Base-by-base conservation (phyloP, 2,329 filamentous ascomycete species). In the Scedosporium dehoogii region DNA sequence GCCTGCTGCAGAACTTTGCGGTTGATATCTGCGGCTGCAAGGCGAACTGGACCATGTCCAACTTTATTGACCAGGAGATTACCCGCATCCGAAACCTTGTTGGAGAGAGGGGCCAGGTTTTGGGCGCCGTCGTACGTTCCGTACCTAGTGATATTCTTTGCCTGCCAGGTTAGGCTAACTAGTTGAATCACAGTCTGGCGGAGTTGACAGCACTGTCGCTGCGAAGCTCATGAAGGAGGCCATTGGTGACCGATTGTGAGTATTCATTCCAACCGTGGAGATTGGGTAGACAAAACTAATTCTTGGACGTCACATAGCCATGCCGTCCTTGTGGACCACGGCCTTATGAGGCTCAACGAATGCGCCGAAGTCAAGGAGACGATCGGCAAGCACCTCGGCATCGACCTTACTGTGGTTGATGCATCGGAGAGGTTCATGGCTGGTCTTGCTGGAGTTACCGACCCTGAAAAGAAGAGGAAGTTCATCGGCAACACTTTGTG, bases 371-470 rank as follows among this genome's bases (percentile, higher is more conserved):
- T 97, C 60, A 87, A 96, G 74, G 79, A 91, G 74, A 92, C 86
- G 0, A 83, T 97, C 2, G 81, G 82, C 1, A 74, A 92, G 70
- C 87, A 94, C 67, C 83, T 97, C 0, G 90, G 90, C 1, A 96
- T 97, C 74, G 94, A 96, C 74, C 80, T 97, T 2, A 96, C 90
- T 0, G 88, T 97, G 29, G 85, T 96, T 1, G 89, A 97, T 71
- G 92, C 85, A 0, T 82, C 83, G 9, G 81, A 96, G 64, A 78
- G 83, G 27, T 97, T 97, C 79, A 79, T 97, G n/a, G 77, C 78
- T 33, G 81, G 86, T 25, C 85, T 97, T 1, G 83, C 85, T 66
- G 93, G 91, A 18, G 84, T 96, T 27, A 78, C 77, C 0, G 91
- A 86, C 33, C 92, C 93, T 0, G 92, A 97, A 76, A 84, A 84